Percentiles rank a stretch among this genome's conserved stretches.
phyloP scores from a whole-genome alignment of 306 rosid species.

The Citrullus colocynthis region DNA sequence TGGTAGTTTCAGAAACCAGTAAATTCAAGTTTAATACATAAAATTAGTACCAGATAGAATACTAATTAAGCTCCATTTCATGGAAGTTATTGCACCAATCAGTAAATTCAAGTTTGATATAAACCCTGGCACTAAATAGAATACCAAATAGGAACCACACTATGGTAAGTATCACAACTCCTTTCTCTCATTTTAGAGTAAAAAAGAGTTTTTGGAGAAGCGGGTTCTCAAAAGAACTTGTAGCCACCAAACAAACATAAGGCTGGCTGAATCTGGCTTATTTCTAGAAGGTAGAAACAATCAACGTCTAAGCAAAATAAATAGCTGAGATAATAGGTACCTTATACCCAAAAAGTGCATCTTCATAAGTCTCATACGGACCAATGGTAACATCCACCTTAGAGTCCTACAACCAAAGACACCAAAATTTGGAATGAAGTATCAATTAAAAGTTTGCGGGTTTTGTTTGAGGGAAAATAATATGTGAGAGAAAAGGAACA shows the following conservation, averaged over 20 bases:
- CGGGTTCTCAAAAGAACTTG: not conserved
- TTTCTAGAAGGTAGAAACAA: not conserved
- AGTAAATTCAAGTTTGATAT: not conserved
- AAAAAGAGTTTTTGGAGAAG: not conserved
- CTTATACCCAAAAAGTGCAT: conserved; percentile 82
- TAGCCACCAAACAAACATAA: not conserved
- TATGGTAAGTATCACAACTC: not conserved
- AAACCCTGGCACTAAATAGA: not conserved
- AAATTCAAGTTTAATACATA: not conserved
- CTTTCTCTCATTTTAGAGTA: not conserved
- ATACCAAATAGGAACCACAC: not conserved
- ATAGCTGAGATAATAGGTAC: conserved; percentile 16
- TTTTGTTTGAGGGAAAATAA: not conserved
- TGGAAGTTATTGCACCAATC: not conserved
- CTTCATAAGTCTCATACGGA: conserved; percentile 94
- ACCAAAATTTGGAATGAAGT: not conserved
- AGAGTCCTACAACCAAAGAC: conserved; percentile 50
- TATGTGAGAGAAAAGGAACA: not conserved
- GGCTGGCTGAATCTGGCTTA: not conserved
- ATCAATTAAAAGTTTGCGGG: not conserved
- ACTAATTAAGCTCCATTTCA: not conserved
- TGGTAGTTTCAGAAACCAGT: not conserved
- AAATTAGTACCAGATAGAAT: not conserved
- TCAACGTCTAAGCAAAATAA: not conserved
- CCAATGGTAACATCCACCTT: conserved; percentile 85